These are phyloP conservation scores for Phytophthora litchii DNA, from an alignment of 352 stramenopile genomes.

Conservation along the genomic window DNA sequence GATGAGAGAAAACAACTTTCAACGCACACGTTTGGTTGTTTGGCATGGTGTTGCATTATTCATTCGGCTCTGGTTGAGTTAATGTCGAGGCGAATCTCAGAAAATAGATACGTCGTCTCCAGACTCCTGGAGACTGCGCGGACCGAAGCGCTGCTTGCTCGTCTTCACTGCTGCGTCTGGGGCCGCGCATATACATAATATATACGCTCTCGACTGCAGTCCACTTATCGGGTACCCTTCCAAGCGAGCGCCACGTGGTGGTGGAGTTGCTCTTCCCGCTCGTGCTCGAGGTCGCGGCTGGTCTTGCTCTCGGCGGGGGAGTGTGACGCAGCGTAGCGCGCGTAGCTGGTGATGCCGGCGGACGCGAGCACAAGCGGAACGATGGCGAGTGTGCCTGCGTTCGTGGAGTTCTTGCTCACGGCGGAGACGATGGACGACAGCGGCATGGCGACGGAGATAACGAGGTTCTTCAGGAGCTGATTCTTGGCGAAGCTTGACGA, in stretches of 20 bases:
- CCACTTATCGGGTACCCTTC: constrained; percentile 63
- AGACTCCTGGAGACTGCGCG: constrained; percentile 7
- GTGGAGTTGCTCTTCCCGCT: constrained; percentile 55
- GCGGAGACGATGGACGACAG: constrained; percentile 47
- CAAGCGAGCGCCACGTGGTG: constrained; percentile 69
- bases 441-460: constrained; percentile 22
- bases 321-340: constrained; percentile 57
- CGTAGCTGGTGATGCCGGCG: constrained; percentile 68
- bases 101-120: constrained; percentile 23
- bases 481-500: constrained; percentile 18
- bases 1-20: too few species aligned
- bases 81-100: constrained; percentile 11
- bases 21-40: not conserved
- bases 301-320: constrained; percentile 39
- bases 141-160: constrained; percentile 1
- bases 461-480: not conserved
- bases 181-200: constrained; percentile 17
- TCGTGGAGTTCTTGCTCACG: constrained; percentile 48
- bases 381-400: constrained; percentile 47
- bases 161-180: constrained; percentile 1
- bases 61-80: constrained; percentile 10
- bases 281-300: constrained; percentile 38
- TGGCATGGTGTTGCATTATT: constrained; percentile 10
- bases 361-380: constrained; percentile 69
- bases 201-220: constrained; percentile 1